Base-by-base conservation (phyloP, 2,329 filamentous ascomycete species). In the Alternaria metachromatica region DNA sequence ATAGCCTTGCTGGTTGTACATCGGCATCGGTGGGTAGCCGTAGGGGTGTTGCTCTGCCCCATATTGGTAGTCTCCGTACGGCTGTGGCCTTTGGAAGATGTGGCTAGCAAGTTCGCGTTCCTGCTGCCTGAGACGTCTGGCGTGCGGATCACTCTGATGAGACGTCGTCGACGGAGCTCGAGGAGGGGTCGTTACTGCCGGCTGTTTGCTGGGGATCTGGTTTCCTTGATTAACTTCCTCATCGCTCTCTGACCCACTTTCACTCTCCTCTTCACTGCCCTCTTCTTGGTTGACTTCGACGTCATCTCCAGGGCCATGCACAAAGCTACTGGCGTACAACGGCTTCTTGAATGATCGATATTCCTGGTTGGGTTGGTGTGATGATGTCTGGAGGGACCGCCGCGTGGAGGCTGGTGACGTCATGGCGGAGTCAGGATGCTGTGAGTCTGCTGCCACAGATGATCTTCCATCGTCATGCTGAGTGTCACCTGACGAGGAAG, bases 21-120 rank as follows among this genome's bases (percentile, higher is more conserved):
- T 43, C 13, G 78, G 75, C 65, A 76, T 71, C 25, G 74, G 55
- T 33, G 72, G 65, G 7, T 70, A 67, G 12, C 65, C 55, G 25
- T 69, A 62, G 20, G 75, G 69, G 44, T 76, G 76, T 25, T 72
- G 62, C 4, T 63, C 71, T 44, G 68, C 73, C 26, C 66, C 64
- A 55, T 76, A 75, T 46, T 75, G 74, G 46, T 78, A 73, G 30
- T 73, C 72, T 51, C 73, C 67, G 13, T 77, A 74, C 11, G 79
- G 78, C 62, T 77, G 76, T 37, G 79, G 79, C 23, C 70, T 76
- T 49, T 80, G 76, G 9, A 80, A 62, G 13, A 80, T 66, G 58
- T 81, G 78, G 48, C 75, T 72, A 28, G 72, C 69, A n/a, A 78
- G 63, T 28, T 78, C 73, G 48, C 72, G 72, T 55, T 80, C 76